Evolutionary conservation across 768 basidiomycete genomes (phyloP).

Genomic region (Amanita muscaria): DNA sequence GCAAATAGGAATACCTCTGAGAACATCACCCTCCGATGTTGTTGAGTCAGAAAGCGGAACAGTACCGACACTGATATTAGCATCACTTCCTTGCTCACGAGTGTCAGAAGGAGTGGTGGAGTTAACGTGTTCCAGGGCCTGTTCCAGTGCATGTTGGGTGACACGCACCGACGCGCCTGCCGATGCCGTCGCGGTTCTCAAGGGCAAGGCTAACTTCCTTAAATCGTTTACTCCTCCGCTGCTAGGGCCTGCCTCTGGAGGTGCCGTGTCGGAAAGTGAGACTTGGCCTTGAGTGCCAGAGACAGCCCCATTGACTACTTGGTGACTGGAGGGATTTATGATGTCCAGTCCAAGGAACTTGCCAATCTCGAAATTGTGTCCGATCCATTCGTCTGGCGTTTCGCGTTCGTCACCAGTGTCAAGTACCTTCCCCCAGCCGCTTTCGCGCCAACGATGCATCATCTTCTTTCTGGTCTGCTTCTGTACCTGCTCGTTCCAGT

Average conservation of each 20-base stretch:
- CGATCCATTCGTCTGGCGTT: constrained; percentile 47
- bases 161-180: neutral
- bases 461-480: constrained; percentile 46
- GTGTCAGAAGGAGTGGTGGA: neutral
- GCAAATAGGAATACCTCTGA: constrained; percentile 51
- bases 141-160: neutral
- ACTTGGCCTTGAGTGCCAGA: neutral
- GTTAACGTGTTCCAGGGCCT: neutral
- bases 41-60: constrained; percentile 10
- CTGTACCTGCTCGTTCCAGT: constrained; percentile 57
- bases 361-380: constrained; percentile 71
- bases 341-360: constrained; percentile 65
- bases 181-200: neutral
- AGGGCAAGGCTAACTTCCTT: neutral
- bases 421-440: constrained; percentile 52
- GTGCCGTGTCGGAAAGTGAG: neutral
- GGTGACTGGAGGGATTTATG: constrained; percentile 23
- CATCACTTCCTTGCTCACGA: neutral
- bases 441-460: constrained; percentile 51
- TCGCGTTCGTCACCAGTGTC: constrained; percentile 24
- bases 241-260: neutral
- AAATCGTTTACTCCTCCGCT: neutral
- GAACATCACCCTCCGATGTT: constrained; percentile 47
- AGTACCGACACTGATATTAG: neutral
- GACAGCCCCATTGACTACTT: neutral